These are phyloP conservation scores for Trichothecium roseum DNA, from an alignment of 2,329 filamentous ascomycete genomes.

Conservation along the genomic window DNA sequence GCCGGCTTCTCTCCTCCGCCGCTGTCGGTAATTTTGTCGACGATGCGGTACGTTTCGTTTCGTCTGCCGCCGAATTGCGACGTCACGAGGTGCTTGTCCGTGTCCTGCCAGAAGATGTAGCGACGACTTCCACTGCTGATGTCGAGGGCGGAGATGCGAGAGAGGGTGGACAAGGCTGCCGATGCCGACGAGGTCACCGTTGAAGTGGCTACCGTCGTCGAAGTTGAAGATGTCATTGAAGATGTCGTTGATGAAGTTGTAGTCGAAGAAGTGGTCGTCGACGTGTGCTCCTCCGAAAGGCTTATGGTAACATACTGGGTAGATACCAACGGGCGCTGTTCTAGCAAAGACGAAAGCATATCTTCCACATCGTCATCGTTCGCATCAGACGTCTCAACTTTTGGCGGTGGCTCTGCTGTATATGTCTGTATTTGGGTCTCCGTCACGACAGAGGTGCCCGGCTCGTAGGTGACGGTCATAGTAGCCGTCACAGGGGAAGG, in stretches of 20 bases:
- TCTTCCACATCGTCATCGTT: not conserved
- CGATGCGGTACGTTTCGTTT: conserved; percentile 4
- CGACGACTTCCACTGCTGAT: conserved; percentile 5
- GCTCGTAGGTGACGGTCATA: not conserved
- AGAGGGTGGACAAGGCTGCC: not conserved
- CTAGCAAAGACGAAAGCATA: conserved; percentile 1
- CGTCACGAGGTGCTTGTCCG: conserved; percentile 9
- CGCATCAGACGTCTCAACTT: not conserved
- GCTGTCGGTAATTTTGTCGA: conserved; percentile 5
- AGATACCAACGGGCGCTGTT: not conserved
- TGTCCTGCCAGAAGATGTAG: conserved; percentile 13
- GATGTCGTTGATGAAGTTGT: not conserved
- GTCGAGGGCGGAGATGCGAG: conserved; percentile 7
- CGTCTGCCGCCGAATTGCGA: conserved; percentile 1
- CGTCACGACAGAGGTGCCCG: not conserved
- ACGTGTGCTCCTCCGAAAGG: not conserved
- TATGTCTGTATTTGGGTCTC: not conserved
- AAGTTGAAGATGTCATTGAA: not conserved
- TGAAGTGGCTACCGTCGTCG: not conserved
- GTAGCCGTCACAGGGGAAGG: not conserved
- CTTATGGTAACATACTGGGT: not conserved
- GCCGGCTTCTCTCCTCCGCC: too few relatives aligned
- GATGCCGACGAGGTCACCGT: not conserved
- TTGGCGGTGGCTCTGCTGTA: not conserved
- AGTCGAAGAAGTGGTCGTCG: not conserved